These are phyloP conservation scores for Taphrina wiesneri DNA, from an alignment of 1,139 yeast genomes.

Conservation along the genomic window DNA sequence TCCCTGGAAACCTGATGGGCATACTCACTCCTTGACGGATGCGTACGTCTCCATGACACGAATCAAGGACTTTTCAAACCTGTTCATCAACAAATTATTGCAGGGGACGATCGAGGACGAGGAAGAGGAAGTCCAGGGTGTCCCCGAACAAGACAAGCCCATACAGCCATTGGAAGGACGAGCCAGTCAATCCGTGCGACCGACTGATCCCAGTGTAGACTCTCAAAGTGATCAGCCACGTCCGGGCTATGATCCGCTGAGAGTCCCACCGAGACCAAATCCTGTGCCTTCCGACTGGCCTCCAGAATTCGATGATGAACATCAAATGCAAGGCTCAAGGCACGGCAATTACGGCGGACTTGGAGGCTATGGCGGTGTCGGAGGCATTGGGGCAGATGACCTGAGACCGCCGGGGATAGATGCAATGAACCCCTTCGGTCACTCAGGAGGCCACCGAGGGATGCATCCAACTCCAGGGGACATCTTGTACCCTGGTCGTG, in stretches of 20 bases:
- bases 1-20: constrained; percentile 8
- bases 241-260: constrained; percentile 25
- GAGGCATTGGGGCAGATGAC: constrained; percentile 41
- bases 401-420: constrained; percentile 41
- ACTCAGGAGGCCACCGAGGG: constrained; percentile 37
- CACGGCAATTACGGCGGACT: constrained; percentile 20
- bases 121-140: constrained; percentile 16
- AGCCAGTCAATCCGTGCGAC: background rate
- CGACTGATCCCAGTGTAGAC: background rate
- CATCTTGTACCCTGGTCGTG: constrained; percentile 39
- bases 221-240: constrained; percentile 1
- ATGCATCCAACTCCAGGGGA: constrained; percentile 41
- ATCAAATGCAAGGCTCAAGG: constrained; percentile 37
- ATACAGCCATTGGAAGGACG: constrained; percentile 3
- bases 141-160: background rate
- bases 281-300: constrained; percentile 36
- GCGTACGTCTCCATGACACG: constrained; percentile 14
- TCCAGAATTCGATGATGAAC: constrained; percentile 41
- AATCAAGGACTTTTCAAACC: constrained; percentile 29
- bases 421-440: constrained; percentile 36
- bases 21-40: constrained; percentile 11
- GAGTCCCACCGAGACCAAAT: constrained; percentile 6
- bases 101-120: constrained; percentile 36
- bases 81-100: constrained; percentile 35
- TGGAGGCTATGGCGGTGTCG: constrained; percentile 13